Conservation (phyloP, 164 flowering plant genomes). For the Sextonia rubra region DNA sequence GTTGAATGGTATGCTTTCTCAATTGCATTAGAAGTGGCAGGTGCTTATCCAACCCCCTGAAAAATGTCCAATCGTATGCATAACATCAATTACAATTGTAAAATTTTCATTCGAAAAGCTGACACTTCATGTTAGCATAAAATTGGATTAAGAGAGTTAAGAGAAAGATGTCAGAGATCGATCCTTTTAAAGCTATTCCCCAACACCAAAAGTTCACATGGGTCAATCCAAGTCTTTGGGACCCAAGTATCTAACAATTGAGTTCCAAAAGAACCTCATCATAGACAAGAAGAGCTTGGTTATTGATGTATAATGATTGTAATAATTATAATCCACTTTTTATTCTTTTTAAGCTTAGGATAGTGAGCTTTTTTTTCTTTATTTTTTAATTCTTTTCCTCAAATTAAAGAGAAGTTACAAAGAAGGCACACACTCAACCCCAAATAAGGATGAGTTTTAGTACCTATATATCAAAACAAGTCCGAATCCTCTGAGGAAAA, state of each 20-base stretch:
- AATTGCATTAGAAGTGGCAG: too few species aligned
- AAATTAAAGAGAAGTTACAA: neutral
- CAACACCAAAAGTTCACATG: too few species aligned
- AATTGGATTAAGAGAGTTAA: neutral
- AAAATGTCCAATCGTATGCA: neutral
- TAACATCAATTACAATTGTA: neutral
- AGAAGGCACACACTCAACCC: neutral
- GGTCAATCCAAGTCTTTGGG: too few species aligned
- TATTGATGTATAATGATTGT: neutral
- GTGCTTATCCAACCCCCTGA: neutral
- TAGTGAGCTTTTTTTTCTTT: neutral
- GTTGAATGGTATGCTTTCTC: too few species aligned
- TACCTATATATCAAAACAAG: too few species aligned
- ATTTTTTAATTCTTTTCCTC: too few species aligned
- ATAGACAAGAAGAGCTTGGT: neutral
- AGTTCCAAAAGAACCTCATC: neutral
- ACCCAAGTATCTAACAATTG: too few species aligned
- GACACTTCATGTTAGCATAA: neutral
- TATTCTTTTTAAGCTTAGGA: neutral
- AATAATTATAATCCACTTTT: too few species aligned
- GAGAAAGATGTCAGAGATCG: neutral
- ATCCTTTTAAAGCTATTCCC: too few species aligned
- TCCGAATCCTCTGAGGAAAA: too few species aligned
- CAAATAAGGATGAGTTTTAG: too few species aligned
- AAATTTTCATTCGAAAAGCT: neutral